These are phyloP conservation scores for Cytidiella melzeri DNA, from an alignment of 768 basidiomycete genomes.

Conservation along the genomic window DNA sequence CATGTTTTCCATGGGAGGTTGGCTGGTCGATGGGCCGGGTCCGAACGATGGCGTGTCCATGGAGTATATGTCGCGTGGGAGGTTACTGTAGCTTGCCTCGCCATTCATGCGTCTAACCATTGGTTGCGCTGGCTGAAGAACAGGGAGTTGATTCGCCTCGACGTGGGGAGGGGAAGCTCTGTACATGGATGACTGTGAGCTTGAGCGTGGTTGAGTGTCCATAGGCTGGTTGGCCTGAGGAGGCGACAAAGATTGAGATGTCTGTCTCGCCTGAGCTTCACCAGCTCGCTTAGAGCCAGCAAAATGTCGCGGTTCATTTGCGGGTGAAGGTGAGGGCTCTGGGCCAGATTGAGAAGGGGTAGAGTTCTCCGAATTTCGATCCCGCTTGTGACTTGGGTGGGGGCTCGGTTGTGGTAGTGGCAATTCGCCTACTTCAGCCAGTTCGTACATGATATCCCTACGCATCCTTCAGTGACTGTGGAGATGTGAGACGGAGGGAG, in stretches of 20 bases:
- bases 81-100: background rate
- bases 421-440: constrained; percentile 65
- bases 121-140: no score
- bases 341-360: constrained; percentile 7
- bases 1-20: background rate
- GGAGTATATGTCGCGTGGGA: background rate
- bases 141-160: no score
- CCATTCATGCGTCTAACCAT: background rate
- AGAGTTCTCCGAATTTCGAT: constrained; percentile 52
- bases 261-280: background rate
- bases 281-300: constrained; percentile 31
- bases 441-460: constrained; percentile 70
- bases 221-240: background rate
- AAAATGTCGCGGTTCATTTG: constrained; percentile 22
- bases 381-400: constrained; percentile 50
- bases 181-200: background rate
- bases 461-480: no score
- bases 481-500: background rate
- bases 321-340: constrained; percentile 1
- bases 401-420: constrained; percentile 57
- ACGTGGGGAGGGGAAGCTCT: background rate
- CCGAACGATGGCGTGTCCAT: background rate
- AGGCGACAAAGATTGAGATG: background rate
- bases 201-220: background rate
- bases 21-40: background rate